A percentile compares a stretch with the other conserved stretches of the same genome.
These are phyloP conservation scores for Prunus kanzakura DNA, from an alignment of 306 rosid species.

Conservation along the genomic window DNA sequence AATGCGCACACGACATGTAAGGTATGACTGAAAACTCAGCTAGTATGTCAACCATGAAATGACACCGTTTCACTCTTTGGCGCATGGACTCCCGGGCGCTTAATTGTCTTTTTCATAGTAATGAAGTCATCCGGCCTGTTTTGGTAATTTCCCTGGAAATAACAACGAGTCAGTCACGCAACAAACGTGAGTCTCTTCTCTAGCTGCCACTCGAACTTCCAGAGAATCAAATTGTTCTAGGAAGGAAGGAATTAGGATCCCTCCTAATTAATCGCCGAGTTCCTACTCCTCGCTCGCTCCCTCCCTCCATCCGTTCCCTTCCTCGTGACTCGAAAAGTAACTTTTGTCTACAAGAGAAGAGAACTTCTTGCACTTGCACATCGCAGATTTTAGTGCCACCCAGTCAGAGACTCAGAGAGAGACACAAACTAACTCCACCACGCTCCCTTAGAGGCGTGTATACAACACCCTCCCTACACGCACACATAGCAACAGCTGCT, in stretches of 20 bases:
- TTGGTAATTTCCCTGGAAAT: slow-evolving; percentile 6
- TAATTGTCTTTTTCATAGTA: not conserved
- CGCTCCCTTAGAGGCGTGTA: not conserved
- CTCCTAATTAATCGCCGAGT: slow-evolving; percentile 18
- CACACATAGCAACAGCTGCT: no score
- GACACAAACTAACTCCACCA: not conserved
- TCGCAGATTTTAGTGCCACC: slow-evolving; percentile 10
- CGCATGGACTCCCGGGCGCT: not conserved
- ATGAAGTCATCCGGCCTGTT: not conserved
- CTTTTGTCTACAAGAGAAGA: not conserved
- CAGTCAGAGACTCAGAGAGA: not conserved
- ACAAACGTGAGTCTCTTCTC: slow-evolving; percentile 17
- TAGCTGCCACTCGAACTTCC: not conserved
- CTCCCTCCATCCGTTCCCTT: not conserved
- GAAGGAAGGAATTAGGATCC: not conserved
- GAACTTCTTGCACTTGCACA: not conserved
- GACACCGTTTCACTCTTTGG: not conserved
- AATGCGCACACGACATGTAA: no score
- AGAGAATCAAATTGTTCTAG: slow-evolving; percentile 6
- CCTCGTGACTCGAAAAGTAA: not conserved
- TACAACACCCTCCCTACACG: not conserved
- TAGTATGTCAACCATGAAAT: no score
- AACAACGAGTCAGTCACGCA: slow-evolving; percentile 25
- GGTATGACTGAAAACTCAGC: no score
- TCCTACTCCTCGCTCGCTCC: not conserved